Evolutionary conservation across 495 filamentous ascomycete genomes (phyloP).

Genomic region (Neurospora hispaniola): DNA sequence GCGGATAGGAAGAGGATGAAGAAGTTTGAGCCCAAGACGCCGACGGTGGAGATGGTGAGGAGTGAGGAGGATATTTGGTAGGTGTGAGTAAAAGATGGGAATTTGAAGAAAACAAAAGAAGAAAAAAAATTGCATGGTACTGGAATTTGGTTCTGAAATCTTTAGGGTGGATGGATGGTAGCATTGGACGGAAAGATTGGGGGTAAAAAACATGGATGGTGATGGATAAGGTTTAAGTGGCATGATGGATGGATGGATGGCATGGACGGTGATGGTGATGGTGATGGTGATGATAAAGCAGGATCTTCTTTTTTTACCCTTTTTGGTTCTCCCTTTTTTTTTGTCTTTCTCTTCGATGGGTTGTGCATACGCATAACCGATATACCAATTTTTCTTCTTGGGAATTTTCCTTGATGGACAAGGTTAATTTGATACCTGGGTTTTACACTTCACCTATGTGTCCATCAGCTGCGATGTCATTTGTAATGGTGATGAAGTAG

Average conservation of each 20-base stretch:
- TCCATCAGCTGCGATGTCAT: too few relatives aligned
- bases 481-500: too few relatives aligned
- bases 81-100: not conserved
- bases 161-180: too few relatives aligned
- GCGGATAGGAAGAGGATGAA: conserved; percentile 61
- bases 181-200: too few relatives aligned
- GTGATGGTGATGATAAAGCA: not conserved
- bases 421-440: not conserved
- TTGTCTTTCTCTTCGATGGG: not conserved
- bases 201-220: too few relatives aligned
- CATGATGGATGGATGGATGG: too few relatives aligned
- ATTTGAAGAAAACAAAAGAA: too few relatives aligned
- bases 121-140: too few relatives aligned
- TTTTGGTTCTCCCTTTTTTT: not conserved
- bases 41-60: conserved; percentile 44
- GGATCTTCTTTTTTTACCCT: not conserved
- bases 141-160: too few relatives aligned
- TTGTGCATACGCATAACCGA: not conserved
- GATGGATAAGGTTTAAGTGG: too few relatives aligned
- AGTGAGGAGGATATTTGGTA: conserved; percentile 45
- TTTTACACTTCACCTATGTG: not conserved
- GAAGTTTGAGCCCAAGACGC: conserved; percentile 47
- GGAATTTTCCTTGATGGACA: not conserved
- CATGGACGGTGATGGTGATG: not conserved
- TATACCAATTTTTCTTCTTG: not conserved